Evolutionary conservation across 176 grass and related monocot species (phyloP).

Genomic region (Miscanthus lutarioriparius): DNA sequence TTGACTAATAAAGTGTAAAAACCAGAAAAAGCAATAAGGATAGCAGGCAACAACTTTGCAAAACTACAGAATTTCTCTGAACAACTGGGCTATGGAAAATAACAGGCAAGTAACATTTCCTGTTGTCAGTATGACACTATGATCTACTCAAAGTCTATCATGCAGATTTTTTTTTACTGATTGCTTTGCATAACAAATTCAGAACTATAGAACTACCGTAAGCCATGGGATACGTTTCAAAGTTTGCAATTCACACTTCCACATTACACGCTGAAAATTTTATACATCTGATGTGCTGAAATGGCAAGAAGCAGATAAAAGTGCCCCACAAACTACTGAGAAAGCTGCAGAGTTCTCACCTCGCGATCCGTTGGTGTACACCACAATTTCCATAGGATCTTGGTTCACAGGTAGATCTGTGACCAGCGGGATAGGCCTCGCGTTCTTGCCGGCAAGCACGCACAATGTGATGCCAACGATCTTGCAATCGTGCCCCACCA

Average conservation of each 20-base stretch:
- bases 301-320: neutral
- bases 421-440: constrained; percentile 14
- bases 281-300: too few relatives aligned
- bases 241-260: neutral
- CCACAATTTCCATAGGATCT: neutral
- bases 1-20: too few relatives aligned
- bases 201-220: too few relatives aligned
- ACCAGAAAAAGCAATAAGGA: too few relatives aligned
- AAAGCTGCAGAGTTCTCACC: neutral
- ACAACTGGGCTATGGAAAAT: neutral
- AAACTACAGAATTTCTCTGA: neutral
- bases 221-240: too few relatives aligned
- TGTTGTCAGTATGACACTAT: neutral
- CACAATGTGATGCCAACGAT: neutral
- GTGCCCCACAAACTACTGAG: neutral
- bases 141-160: neutral
- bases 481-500: neutral
- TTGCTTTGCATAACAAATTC: neutral
- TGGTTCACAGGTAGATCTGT: neutral
- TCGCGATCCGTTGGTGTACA: neutral
- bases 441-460: neutral
- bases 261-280: too few relatives aligned
- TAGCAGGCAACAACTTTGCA: too few relatives aligned
- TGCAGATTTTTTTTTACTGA: too few relatives aligned
- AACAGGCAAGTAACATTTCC: neutral